A percentile compares a stretch with the other conserved stretches of the same genome.
phyloP scores from a whole-genome alignment of 139 green algal genomes.

The Coelastrella sp. region DNA sequence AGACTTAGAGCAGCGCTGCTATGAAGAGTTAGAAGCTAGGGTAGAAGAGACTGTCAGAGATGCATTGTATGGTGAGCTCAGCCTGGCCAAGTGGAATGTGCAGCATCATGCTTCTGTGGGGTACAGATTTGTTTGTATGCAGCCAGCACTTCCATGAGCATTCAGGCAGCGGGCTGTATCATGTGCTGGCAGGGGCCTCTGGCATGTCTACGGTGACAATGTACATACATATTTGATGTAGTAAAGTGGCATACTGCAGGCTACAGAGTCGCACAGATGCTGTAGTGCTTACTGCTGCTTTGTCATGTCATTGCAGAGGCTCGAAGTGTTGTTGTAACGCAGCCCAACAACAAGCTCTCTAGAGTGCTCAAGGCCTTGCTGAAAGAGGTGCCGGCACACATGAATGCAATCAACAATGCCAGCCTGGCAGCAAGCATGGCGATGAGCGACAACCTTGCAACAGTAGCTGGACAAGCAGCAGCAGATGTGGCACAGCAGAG shows the following conservation, averaged over 20 bases:
- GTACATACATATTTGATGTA: no score
- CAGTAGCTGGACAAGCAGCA: not conserved
- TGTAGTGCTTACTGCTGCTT: not conserved
- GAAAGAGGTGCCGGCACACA: slow-evolving; percentile 54
- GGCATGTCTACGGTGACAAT: no score
- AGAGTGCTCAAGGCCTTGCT: slow-evolving; percentile 70
- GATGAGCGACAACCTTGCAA: slow-evolving; percentile 22
- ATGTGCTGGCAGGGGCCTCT: no score
- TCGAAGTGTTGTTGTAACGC: slow-evolving; percentile 62
- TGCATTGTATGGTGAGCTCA: slow-evolving; percentile 54
- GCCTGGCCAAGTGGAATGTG: not conserved
- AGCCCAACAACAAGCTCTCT: slow-evolving; percentile 70
- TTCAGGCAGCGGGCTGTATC: no score
- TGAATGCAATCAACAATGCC: slow-evolving; percentile 46
- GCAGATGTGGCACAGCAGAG: slow-evolving; percentile 29
- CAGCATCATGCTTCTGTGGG: no score
- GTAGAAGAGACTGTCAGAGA: slow-evolving; percentile 68
- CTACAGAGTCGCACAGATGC: not conserved
- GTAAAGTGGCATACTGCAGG: no score
- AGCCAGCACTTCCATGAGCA: no score
- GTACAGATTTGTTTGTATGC: no score
- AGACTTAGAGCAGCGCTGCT: slow-evolving; percentile 64
- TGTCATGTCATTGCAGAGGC: slow-evolving; percentile 53
- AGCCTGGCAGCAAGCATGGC: slow-evolving; percentile 51
- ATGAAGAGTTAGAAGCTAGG: slow-evolving; percentile 66